Evolutionary conservation across 2,329 filamentous ascomycete genomes (phyloP), one percentile per base, ranked within the genome.

Genomic region (Daldinia sp.): DNA sequence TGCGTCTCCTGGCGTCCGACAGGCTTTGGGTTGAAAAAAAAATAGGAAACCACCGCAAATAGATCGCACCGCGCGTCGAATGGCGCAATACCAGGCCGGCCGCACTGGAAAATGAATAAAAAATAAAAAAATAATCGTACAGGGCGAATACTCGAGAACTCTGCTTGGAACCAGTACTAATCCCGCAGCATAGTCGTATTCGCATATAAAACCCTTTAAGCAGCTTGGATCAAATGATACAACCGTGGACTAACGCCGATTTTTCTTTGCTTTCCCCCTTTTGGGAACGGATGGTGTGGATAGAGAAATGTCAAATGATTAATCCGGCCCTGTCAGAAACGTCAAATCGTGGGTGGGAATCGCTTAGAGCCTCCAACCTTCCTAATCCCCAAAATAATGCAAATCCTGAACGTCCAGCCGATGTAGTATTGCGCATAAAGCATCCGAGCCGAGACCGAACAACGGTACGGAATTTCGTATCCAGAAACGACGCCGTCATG

Each of bases 401-500:
- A 63, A 68, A 43, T 60, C 66, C 68, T 66, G 48, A 65, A 71
- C 58, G 61, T 61, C 62, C 59, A 59, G 64, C 54, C 59, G 56
- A 66, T 63, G 52, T 63, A 50, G 60, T 61, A 52, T 52, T 61
- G 53, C 43, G 45, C 58, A 65, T 49, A 54, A 64, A 66, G 60
- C 30, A 67, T 52, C 64, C 61, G 45, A 65, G 61, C 61, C 63
- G 63, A 68, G 61, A 63, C 57, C 64, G 54, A 61, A 43, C 61
- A 68, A 66, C 45, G 67, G 52, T 63, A 66, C 56, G 55, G 37
- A 59, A 59, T 63, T 53, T 61, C 66, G 64, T 72, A 73, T 70
- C 69, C 70, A 70, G 64, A 66, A 53, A 50, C 47, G 68, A 73
- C 68, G 69, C 68, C 70, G 65, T 57, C 71, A 72, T 73, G 70